Evolutionary conservation across 164 flowering plant species (phyloP).

Genomic region (Vitis amurensis): DNA sequence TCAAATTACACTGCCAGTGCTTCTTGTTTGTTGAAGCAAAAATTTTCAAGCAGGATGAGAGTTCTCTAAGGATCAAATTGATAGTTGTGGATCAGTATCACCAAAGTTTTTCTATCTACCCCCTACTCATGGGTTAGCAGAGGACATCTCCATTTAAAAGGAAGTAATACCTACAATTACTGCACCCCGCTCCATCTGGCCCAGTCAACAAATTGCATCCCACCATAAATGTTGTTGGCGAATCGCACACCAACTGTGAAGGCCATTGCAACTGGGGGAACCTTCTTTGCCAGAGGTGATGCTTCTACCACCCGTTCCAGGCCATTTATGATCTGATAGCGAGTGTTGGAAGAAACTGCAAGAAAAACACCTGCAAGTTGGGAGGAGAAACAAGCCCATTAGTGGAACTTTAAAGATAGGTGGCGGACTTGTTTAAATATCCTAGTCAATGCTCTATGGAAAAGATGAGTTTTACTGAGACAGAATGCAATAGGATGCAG

Average conservation of each 20-base stretch:
- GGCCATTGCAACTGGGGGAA: constrained; percentile 65
- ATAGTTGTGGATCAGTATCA: too few species aligned
- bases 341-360: constrained; percentile 43
- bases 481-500: too few species aligned
- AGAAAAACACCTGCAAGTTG: constrained; percentile 33
- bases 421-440: background rate
- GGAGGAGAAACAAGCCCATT: background rate
- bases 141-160: too few species aligned
- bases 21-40: too few species aligned
- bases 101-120: too few species aligned
- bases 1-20: too few species aligned
- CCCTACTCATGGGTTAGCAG: too few species aligned
- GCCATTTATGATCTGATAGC: constrained; percentile 37
- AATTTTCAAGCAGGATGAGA: too few species aligned
- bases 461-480: too few species aligned
- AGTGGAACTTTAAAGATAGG: background rate
- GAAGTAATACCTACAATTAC: constrained; percentile 11
- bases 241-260: constrained; percentile 74
- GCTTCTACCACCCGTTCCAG: constrained; percentile 44
- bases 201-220: constrained; percentile 86
- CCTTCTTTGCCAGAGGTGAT: constrained; percentile 57
- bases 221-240: constrained; percentile 70
- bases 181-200: constrained; percentile 75
- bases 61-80: too few species aligned
- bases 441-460: too few species aligned